Evolutionary conservation across 352 stramenopile genomes (phyloP).

Genomic region (Aphanomyces astaci): DNA sequence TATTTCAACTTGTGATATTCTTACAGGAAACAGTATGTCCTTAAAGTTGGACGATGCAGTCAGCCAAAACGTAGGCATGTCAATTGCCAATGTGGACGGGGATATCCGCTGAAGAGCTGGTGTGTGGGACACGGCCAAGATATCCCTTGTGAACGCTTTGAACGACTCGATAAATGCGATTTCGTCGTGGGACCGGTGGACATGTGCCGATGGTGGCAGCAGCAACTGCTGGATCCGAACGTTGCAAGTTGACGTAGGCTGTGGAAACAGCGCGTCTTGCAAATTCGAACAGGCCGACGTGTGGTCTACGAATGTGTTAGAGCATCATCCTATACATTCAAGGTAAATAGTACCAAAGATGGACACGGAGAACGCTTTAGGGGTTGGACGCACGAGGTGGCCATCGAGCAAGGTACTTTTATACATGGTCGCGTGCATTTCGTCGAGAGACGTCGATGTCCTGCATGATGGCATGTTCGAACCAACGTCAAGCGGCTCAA

Average conservation of each 20-base stretch:
- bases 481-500: too few relatives aligned
- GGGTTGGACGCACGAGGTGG: background rate
- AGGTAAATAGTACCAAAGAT: background rate
- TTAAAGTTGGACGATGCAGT: background rate
- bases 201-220: background rate
- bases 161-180: background rate
- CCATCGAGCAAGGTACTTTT: background rate
- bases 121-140: background rate
- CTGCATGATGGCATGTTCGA: too few relatives aligned
- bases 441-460: too few relatives aligned
- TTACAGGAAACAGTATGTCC: background rate
- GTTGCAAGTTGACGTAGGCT: background rate
- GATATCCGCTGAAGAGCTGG: background rate
- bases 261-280: too few relatives aligned
- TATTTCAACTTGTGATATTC: background rate
- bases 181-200: too few relatives aligned
- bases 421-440: background rate
- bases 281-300: too few relatives aligned
- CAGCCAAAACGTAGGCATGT: background rate
- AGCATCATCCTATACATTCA: background rate
- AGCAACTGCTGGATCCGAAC: background rate
- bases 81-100: background rate
- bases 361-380: background rate
- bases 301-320: too few relatives aligned
- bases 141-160: background rate